phyloP scores from a whole-genome alignment of 2,329 filamentous ascomycete species.

The Ophiostoma tasmaniense region DNA sequence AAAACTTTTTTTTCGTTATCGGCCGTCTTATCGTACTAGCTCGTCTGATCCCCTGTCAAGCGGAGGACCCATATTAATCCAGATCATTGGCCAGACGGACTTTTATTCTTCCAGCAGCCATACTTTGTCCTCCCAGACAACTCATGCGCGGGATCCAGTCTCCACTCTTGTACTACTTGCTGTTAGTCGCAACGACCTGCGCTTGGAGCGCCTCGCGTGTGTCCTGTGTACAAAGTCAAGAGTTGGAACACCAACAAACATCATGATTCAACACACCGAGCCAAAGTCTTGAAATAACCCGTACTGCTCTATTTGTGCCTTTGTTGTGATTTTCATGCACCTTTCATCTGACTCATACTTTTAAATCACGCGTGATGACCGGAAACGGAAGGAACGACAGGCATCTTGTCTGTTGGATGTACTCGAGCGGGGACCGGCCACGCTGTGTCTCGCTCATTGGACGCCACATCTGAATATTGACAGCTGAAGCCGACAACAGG shows the following conservation, averaged over 20 bases:
- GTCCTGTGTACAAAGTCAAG: no score
- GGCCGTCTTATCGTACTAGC: conserved; percentile 8
- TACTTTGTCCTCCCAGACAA: no score
- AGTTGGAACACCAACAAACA: not conserved
- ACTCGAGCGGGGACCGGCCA: not conserved
- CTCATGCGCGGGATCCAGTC: not conserved
- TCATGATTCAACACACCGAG: no score
- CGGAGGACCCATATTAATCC: not conserved
- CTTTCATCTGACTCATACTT: not conserved
- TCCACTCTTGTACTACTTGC: not conserved
- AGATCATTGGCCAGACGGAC: not conserved
- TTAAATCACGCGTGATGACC: not conserved
- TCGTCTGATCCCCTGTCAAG: not conserved
- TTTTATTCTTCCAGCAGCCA: not conserved
- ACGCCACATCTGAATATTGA: not conserved
- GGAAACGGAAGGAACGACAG: not conserved
- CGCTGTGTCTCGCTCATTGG: not conserved
- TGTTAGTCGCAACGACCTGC: not conserved
- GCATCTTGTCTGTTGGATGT: not conserved
- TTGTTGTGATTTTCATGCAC: not conserved
- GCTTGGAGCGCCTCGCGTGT: no score
- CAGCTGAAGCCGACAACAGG: not conserved
- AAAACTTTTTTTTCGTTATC: conserved; percentile 14
- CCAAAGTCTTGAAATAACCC: not conserved
- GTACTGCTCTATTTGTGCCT: not conserved